phyloP scores from a whole-genome alignment of 495 filamentous ascomycete species.

The Xylaria bambusicola region DNA sequence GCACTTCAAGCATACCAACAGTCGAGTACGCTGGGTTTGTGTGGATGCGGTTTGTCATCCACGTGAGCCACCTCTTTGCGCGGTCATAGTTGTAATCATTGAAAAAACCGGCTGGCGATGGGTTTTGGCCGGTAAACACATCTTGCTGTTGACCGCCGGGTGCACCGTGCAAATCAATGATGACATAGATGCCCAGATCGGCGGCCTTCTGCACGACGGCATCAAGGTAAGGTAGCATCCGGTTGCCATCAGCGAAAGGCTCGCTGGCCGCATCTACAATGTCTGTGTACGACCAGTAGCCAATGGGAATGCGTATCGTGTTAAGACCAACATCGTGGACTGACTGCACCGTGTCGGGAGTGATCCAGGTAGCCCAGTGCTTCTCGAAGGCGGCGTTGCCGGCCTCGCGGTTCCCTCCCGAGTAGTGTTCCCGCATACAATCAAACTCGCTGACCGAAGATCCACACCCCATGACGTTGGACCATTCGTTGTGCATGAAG shows the following conservation, averaged over 20 bases:
- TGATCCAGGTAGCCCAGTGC: conserved; percentile 62
- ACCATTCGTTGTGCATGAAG: conserved; percentile 54
- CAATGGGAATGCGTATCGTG: conserved; percentile 62
- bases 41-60: conserved; percentile 58
- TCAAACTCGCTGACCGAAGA: conserved; percentile 54
- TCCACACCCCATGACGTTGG: conserved; percentile 55
- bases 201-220: conserved; percentile 55
- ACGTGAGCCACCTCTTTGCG: conserved; percentile 56
- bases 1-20: conserved; percentile 60
- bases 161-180: conserved; percentile 62
- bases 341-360: conserved; percentile 51
- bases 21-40: conserved; percentile 50
- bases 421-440: conserved; percentile 44
- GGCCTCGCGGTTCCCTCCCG: conserved; percentile 47
- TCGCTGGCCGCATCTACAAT: conserved; percentile 55
- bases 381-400: conserved; percentile 53
- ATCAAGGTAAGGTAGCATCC: conserved; percentile 48
- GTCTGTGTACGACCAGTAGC: conserved; percentile 62
- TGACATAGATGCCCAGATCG: conserved; percentile 59
- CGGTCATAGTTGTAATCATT: conserved; percentile 55
- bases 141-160: conserved; percentile 58
- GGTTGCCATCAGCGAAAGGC: conserved; percentile 57
- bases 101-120: conserved; percentile 60
- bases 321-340: conserved; percentile 58
- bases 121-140: conserved; percentile 55